Evolutionary conservation across 306 rosid genomes (phyloP), one percentile per base, ranked within the genome.

Genomic region (Benincasa hispida): DNA sequence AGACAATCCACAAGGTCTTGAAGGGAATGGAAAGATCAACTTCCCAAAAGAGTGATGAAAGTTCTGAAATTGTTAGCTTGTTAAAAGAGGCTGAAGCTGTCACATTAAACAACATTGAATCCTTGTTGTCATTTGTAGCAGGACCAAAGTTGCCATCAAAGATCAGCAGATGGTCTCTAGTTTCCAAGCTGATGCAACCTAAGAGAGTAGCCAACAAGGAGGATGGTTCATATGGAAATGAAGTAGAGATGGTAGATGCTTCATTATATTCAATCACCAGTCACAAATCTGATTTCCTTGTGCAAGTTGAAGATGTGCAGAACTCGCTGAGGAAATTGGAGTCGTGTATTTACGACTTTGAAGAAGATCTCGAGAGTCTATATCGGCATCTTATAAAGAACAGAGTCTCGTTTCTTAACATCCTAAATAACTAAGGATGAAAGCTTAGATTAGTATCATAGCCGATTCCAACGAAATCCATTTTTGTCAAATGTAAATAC

Each of bases 371-470:
- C 0, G 80, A 82, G 32, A 10, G 25, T 62, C 48, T 79, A 15
- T 72, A 62, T 45, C 63, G 85, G 55, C 61, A 53, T 54, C 59
- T 84, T 48, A 79, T 81, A 12, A 81, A 79, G 72, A 79, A 35
- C 10, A 84, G 85, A 79, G 83, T 81, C 48, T 79, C 81, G 0
- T 51, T 79, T 50, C 87, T 84, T 51, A 81, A 81, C 77, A 74
- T 81, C 60, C 56, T 78, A 37, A 78, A 39, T 78, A 35, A 78
- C 62, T 78, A 69, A 55, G 30, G 27, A 21, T 28, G 67, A 18
- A 34, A 63, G 4, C 21, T 35, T 35, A 63, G 42, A 63, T 6
- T 63, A 17, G 5, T 39, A 39, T 5, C n/a, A 19, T 63, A 63
- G 19, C 10, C 19, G 6, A 65, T 35, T 19, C 72, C 72, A 66